Base-by-base conservation (phyloP, 148 eudicot genomes). In the Vaccinium corymbosum region DNA sequence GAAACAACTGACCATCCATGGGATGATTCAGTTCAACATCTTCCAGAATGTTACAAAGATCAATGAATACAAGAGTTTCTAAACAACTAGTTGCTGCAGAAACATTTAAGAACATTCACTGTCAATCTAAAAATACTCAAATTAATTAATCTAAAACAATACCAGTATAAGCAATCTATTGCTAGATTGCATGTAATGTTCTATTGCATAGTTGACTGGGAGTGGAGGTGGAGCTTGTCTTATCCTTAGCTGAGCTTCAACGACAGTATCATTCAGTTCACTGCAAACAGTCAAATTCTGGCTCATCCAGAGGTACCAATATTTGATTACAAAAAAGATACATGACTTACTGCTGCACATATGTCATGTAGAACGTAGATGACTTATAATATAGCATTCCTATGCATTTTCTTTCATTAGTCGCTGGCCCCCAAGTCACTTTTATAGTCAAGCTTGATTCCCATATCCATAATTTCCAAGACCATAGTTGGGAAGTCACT, bases 261-360 rank as follows among this genome's bases (percentile, higher is more conserved):
- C 93, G 85, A 97, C 97, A 42, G 98, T 97, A 88, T 92, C 99
- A 87, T 95, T 95, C 89, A 96, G 89, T 87, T 96, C 99, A 88
- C 99, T 96, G 84, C 89, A 89, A 57, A 83, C 48, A 66, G 3
- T 55, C 74, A 50, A 79, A 83, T 2, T 79, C 25, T 12, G 64
- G 32, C 57, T 29, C 52, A 79, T 3, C 22, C 64, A 14, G 64
- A 70, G 77, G 48, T 51, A 25, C 11, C 49, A 22, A 79, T 6
- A 55, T 7, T 32, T 15, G 49, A 80, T 42, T 72, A 68, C 53
- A 38, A 12, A 51, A 71, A 71, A 53, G 25, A 8, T 32, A 19
- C 22, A 68, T 35, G 38, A 22, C 16, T 66, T 51, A 48, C 71
- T n/a, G 61, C 59, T 9, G 62, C 74, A 66, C 76, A 81, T n/a